Base-by-base conservation (phyloP, 345 rosid genomes). In the Euclidium syriacum region DNA sequence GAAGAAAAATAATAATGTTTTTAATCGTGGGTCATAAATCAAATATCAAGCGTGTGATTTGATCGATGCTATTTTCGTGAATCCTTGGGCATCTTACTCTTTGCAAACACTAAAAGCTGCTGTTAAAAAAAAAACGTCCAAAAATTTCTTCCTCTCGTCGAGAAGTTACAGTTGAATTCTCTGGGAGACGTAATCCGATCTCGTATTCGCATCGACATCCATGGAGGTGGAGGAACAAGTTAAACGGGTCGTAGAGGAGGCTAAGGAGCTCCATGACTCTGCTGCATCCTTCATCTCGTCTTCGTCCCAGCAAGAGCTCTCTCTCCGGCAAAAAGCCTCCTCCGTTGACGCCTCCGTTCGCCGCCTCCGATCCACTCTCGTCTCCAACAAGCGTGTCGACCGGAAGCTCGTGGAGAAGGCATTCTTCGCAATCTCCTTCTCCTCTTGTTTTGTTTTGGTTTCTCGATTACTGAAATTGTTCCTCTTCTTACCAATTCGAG, bases 251-350 rank as follows among this genome's bases (percentile, higher is more conserved):
- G 67, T 84, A 48, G 95, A 94, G 43, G 83, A 83, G 75, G 84
- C 88, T 0, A 87, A 78, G 67, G 90, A 83, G 79, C 83, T 94
- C 35, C 90, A 90, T 52, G 96, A 94, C 24, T 62, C 85, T 4
- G 87, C 87, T 2, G 44, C 88, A 14, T 78, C 90, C 3, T 65
- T 83, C 27, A 71, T 85, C 14, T 77, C 86, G 14, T 67, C 66
- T 32, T 72, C 84, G 20, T 79, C 81, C 6, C 77, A 54, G 54
- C 97, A 84, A 14, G 99, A 94, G 44, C 87, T 74, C 33, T 77
- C 85, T 43, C 82, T 94, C 49, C 81, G 80, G 10, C 90, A 80
- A 43, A 82, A 89, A 19, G 96, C 85, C 33, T 78, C 79, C 49
- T 64, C 87, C 16, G 76, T 84, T 59, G 92, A 94, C 10, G 79